phyloP scores from a whole-genome alignment of 345 rosid genomes.

The Rhizophora mangle region DNA sequence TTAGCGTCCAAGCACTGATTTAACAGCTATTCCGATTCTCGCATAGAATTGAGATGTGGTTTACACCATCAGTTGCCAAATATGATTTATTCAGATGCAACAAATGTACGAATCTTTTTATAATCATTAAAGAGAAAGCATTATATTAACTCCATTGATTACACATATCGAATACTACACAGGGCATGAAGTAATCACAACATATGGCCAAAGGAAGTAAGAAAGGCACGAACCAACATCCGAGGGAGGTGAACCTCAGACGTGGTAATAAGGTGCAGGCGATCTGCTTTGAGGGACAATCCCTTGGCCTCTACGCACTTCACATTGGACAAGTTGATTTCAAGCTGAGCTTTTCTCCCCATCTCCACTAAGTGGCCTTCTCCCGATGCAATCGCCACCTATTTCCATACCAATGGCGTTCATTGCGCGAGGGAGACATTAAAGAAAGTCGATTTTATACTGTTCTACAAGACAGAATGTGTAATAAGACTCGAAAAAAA shows the following conservation, averaged over 20 bases:
- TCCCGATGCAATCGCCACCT: constrained; percentile 43
- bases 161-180: too few species aligned
- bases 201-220: constrained; percentile 2
- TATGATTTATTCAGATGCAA: too few species aligned
- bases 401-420: background rate
- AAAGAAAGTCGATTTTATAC: too few species aligned
- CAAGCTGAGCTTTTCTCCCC: constrained; percentile 36
- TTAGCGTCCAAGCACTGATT: too few species aligned
- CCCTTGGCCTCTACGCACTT: constrained; percentile 42
- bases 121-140: too few species aligned
- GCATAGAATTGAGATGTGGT: too few species aligned
- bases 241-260: constrained; percentile 32
- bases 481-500: too few species aligned
- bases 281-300: constrained; percentile 28
- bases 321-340: constrained; percentile 26
- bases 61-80: too few species aligned
- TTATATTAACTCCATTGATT: too few species aligned
- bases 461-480: background rate
- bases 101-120: too few species aligned
- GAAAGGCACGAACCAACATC: constrained; percentile 26
- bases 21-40: too few species aligned
- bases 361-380: constrained; percentile 31
- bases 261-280: constrained; percentile 36
- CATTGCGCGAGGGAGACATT: too few species aligned
- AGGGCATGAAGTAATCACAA: background rate